A percentile compares a stretch with the other conserved stretches of the same genome.
These are phyloP conservation scores for Cytospora chrysosperma DNA, from an alignment of 2,329 filamentous ascomycete genomes.

Conservation along the genomic window DNA sequence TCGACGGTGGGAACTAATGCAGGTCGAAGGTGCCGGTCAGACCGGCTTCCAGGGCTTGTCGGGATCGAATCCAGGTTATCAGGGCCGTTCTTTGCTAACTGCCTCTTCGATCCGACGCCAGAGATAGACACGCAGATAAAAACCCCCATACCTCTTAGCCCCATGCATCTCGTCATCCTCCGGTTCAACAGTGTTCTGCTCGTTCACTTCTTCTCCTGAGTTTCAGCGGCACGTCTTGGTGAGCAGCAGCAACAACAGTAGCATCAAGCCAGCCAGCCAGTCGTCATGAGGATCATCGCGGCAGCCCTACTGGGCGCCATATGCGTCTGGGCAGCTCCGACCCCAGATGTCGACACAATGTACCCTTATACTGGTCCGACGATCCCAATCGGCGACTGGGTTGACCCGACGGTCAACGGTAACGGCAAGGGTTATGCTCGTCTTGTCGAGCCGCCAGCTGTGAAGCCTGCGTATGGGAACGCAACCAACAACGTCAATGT, in stretches of 20 bases:
- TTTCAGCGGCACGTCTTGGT: background rate
- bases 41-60: background rate
- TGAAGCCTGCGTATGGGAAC: constrained; percentile 41
- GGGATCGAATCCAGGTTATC: background rate
- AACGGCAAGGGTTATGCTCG: constrained; percentile 52
- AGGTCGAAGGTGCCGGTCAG: background rate
- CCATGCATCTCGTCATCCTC: background rate
- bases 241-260: background rate
- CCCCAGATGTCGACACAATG: constrained; percentile 38
- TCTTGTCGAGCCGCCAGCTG: constrained; percentile 49
- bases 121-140: background rate
- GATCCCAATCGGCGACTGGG: constrained; percentile 51
- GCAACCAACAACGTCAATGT: constrained; percentile 54
- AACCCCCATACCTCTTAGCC: background rate
- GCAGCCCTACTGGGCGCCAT: constrained; percentile 8
- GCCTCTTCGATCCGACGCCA: background rate
- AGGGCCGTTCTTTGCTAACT: background rate
- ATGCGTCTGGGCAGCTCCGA: constrained; percentile 9
- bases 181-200: background rate
- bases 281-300: constrained; percentile 4
- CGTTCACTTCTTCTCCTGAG: background rate
- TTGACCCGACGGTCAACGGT: constrained; percentile 48
- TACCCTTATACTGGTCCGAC: constrained; percentile 49
- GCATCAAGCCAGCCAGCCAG: background rate
- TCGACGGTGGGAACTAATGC: constrained; percentile 2